Conservation (phyloP, 306 rosid genomes). For the Hippophae tibetana region DNA sequence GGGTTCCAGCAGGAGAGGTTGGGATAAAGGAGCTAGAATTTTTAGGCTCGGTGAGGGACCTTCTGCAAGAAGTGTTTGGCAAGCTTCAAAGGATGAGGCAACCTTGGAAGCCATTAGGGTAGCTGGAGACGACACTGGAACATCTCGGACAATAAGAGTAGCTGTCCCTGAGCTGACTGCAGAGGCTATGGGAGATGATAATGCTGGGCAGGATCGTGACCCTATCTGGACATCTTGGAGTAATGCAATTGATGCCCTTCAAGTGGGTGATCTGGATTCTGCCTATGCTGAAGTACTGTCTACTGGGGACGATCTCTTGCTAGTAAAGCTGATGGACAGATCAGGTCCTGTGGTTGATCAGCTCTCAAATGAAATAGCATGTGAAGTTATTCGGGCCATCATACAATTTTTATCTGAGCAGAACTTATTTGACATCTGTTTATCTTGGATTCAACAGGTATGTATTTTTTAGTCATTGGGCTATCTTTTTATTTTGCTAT, state of each 20-base stretch:
- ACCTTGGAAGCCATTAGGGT: constrained; percentile 92
- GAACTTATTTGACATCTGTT: constrained; percentile 68
- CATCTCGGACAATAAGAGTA: constrained; percentile 64
- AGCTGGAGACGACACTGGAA: constrained; percentile 85
- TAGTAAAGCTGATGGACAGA: constrained; percentile 84
- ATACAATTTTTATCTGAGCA: constrained; percentile 67
- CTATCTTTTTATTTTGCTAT: too few relatives aligned
- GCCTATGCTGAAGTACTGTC: constrained; percentile 79
- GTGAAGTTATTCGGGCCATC: constrained; percentile 63
- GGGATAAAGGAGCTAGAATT: constrained; percentile 80
- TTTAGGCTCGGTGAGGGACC: constrained; percentile 90
- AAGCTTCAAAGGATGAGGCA: constrained; percentile 97
- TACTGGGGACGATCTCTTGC: constrained; percentile 74
- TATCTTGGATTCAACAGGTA: constrained; percentile 98
- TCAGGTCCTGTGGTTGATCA: constrained; percentile 86
- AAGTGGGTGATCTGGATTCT: constrained; percentile 68
- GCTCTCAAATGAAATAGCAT: constrained; percentile 61
- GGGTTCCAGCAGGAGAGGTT: constrained; percentile 73
- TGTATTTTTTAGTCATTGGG: background rate
- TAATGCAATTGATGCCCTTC: constrained; percentile 91
- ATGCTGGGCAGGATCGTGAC: constrained; percentile 63
- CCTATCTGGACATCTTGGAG: constrained; percentile 86
- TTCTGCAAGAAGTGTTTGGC: constrained; percentile 99
- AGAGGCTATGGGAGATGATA: constrained; percentile 71
- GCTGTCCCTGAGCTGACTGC: constrained; percentile 77